These are phyloP conservation scores for Glarea lozoyensis DNA, from an alignment of 495 filamentous ascomycete species.

Conservation along the genomic window DNA sequence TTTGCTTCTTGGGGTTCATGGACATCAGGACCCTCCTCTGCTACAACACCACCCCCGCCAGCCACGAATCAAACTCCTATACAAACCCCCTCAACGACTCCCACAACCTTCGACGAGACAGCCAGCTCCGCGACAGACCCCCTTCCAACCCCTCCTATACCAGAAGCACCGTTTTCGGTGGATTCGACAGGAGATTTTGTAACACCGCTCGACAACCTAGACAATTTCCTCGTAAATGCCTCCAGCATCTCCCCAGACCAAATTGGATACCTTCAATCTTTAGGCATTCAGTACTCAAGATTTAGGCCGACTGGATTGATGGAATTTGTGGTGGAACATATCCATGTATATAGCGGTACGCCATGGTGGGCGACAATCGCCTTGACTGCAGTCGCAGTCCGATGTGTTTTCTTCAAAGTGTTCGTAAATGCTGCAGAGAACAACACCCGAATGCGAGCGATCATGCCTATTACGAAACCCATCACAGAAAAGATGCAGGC, in stretches of 20 bases:
- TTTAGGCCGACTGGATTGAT: constrained; percentile 63
- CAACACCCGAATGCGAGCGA: constrained; percentile 37
- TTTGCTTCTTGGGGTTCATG: no score
- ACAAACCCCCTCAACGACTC: no score
- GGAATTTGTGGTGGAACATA: constrained; percentile 68
- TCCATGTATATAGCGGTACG: constrained; percentile 62
- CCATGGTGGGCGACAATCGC: constrained; percentile 79
- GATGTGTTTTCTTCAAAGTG: constrained; percentile 55
- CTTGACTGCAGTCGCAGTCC: constrained; percentile 51
- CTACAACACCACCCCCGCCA: no score
- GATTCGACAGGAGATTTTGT: no score
- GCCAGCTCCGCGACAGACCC: constrained; percentile 4
- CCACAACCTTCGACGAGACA: constrained; percentile 6
- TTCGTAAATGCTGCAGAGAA: constrained; percentile 52
- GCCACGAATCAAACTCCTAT: no score
- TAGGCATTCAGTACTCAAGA: constrained; percentile 84
- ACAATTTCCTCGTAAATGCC: constrained; percentile 29
- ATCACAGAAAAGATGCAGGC: constrained; percentile 42
- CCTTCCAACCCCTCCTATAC: constrained; percentile 5
- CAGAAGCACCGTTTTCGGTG: constrained; percentile 12
- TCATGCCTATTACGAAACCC: constrained; percentile 37
- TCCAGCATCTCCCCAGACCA: constrained; percentile 52
- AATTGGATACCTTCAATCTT: constrained; percentile 71
- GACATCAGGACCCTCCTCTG: no score
- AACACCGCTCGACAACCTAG: constrained; percentile 8